Evolutionary conservation across 805 yeast genomes (phyloP), one percentile per base, ranked within the genome.

Genomic region (Pichia kluyveri): DNA sequence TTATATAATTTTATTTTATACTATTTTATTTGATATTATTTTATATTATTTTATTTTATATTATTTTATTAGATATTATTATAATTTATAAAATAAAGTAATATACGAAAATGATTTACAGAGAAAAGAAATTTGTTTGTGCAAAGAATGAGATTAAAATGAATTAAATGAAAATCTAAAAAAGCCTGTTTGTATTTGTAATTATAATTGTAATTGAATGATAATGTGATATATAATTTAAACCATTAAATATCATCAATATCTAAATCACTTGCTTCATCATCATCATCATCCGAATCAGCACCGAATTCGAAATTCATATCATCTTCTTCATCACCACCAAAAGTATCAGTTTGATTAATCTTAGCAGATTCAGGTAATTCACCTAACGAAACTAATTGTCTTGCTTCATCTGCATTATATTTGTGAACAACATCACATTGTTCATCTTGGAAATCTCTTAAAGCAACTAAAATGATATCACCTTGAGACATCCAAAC

Each of bases 401-500:
- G 82, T 75, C 99, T 86, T 52, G 99, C 99, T 72, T 93, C 99
- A 63, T 93, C 99, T 45, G 96, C 83, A 69, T 86, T 88, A 71
- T 84, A 93, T 71, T 93, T 93, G 69, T 91, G 95, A 50, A 93
- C 91, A 58, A 93, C 97, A 68, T 93, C 99, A 75, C 97, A 93
- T 69, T 86, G 95, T 54, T 87, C 96, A 63, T 91, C 97, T 72
- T 93, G 97, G 81, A 93, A 93, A 63, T 93, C 99, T 77, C 99
- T 89, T 60, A 93, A 79, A 8, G 96, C 90, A 43, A 91, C 93
- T 64, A 93, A 75, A 58, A 93, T 88, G 60, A 93, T 93, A 67
- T 93, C 99, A 73, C 99, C 99, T 69, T 89, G 98, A 43, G 86
- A 86, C 88, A 93, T 90, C 99, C 99, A 93, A 52, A 93, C 99